Percentiles rank a stretch among this genome's conserved stretches.
Evolutionary conservation across 2,329 filamentous ascomycete species (phyloP).

Genomic region (Verticillium dahliae): DNA sequence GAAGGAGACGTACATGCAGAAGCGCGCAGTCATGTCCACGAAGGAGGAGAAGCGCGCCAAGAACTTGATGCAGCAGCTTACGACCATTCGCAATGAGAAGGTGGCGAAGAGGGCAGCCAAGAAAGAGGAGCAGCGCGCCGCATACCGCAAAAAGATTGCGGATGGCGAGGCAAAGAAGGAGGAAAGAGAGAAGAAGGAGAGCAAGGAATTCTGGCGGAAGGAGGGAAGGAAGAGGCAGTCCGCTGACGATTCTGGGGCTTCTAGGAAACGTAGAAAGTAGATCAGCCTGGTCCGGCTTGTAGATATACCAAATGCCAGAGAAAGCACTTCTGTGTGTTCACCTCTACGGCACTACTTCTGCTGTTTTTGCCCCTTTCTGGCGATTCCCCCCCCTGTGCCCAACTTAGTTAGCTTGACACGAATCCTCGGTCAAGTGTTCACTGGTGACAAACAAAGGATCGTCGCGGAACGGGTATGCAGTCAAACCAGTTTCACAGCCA

Average conservation of each 20-base stretch:
- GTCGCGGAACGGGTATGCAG: too few species aligned
- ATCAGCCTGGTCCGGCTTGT: not conserved
- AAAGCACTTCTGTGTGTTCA: not conserved
- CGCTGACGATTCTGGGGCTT: conserved; percentile 31
- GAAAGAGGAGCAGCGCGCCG: conserved; percentile 79
- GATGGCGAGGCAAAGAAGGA: conserved; percentile 79
- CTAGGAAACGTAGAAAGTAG: conserved; percentile 15
- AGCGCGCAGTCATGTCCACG: conserved; percentile 80
- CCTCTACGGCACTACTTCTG: not conserved
- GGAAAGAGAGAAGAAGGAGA: conserved; percentile 83
- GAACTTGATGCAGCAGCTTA: conserved; percentile 86
- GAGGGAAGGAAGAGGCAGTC: conserved; percentile 69
- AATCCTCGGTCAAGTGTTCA: too few species aligned
- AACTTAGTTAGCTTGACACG: not conserved
- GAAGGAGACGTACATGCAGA: conserved; percentile 84
- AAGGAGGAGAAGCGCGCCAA: conserved; percentile 86
- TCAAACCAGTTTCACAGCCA: too few species aligned
- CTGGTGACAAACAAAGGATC: too few species aligned
- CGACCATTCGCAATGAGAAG: conserved; percentile 85
- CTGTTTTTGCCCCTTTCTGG: not conserved
- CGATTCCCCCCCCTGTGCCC: not conserved
- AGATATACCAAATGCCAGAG: not conserved
- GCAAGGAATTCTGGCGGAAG: conserved; percentile 84
- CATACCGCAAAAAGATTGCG: conserved; percentile 76
- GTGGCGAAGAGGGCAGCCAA: conserved; percentile 73